Percentiles rank a stretch among this genome's conserved stretches.
Evolutionary conservation across 352 stramenopile genomes (phyloP).

Genomic region (Lagenidium giganteum): DNA sequence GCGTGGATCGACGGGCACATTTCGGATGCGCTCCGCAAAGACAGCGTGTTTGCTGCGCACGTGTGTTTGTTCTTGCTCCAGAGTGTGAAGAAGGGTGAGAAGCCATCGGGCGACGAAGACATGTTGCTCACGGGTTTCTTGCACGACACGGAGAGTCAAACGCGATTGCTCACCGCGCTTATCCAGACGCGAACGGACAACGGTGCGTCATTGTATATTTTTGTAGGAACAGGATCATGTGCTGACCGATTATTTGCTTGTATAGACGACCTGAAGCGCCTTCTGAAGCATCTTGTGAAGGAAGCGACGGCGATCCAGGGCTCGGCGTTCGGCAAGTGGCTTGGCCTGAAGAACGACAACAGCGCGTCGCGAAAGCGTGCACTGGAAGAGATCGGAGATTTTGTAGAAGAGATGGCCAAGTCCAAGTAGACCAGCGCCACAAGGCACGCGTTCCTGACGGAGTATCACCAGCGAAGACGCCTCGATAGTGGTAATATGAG

Average conservation of each 20-base stretch:
- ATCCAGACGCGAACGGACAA: constrained; percentile 58
- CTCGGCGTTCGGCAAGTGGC: constrained; percentile 57
- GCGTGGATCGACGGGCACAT: constrained; percentile 54
- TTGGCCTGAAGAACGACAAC: constrained; percentile 72
- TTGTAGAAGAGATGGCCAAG: constrained; percentile 65
- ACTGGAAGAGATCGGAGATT: constrained; percentile 57
- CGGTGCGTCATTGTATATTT: constrained; percentile 24
- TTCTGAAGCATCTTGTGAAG: constrained; percentile 69
- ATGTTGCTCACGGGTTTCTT: constrained; percentile 76
- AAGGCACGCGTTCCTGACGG: not conserved
- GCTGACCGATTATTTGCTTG: constrained; percentile 4
- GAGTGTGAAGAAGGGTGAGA: constrained; percentile 35
- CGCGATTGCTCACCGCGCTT: constrained; percentile 53
- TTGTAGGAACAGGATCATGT: constrained; percentile 8
- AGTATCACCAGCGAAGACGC: no score
- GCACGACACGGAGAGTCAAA: constrained; percentile 54
- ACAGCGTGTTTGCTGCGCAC: constrained; percentile 59
- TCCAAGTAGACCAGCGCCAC: constrained; percentile 51
- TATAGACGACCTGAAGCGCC: constrained; percentile 57
- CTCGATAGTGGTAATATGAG: no score
- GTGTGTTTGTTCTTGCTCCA: constrained; percentile 64
- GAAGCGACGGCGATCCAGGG: constrained; percentile 38
- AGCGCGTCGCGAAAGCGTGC: constrained; percentile 68
- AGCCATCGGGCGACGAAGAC: constrained; percentile 51
- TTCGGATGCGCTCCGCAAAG: constrained; percentile 33